Evolutionary conservation across 805 yeast species (phyloP), one percentile per base, ranked within the genome.

Genomic region (Barnettozyma botsteinii): DNA sequence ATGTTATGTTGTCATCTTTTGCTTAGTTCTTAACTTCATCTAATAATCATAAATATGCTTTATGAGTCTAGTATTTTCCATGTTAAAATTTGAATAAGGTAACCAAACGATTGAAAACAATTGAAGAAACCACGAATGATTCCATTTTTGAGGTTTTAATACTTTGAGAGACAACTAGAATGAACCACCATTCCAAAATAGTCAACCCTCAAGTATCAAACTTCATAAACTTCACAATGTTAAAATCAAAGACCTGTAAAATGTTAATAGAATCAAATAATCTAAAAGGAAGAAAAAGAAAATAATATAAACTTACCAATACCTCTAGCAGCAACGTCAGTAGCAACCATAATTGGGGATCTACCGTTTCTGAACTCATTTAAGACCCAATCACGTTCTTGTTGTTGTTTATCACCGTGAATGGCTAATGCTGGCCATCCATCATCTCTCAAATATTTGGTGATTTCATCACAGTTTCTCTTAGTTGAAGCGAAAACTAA

Each of bases 311-410:
- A 85, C 96, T 69, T 86, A 87, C 96, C 97, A 72, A 93, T 88
- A 80, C 98, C 98, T 77, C 98, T 85, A 52, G 98, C 96, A 49
- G 98, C 98, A 65, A 93, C 98, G 67, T 93, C 98, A 50, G 98
- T 93, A 48, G 98, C 98, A 62, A 89, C 96, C 97, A 93, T 88
- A 59, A 93, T 82, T 51, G 96, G 96, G 41, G 94, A 80, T 66
- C 81, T 85, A 56, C 98, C 98, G 46, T 77, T 61, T 76, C 84
- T 85, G 74, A 93, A 93, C 69, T 91, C 96, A 53, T 71, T 75
- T 66, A 93, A 72, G 55, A 91, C 98, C 98, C 98, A 93, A 71
- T 93, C 98, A 77, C 98, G 89, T 70, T 93, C 98, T 63, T 81
- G 76, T 73, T 93, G 98, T 59, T 83, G 87, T 67, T 93, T 93